These are phyloP conservation scores for Lecanosticta acicola DNA, from an alignment of 2,329 filamentous ascomycete species.

Conservation along the genomic window DNA sequence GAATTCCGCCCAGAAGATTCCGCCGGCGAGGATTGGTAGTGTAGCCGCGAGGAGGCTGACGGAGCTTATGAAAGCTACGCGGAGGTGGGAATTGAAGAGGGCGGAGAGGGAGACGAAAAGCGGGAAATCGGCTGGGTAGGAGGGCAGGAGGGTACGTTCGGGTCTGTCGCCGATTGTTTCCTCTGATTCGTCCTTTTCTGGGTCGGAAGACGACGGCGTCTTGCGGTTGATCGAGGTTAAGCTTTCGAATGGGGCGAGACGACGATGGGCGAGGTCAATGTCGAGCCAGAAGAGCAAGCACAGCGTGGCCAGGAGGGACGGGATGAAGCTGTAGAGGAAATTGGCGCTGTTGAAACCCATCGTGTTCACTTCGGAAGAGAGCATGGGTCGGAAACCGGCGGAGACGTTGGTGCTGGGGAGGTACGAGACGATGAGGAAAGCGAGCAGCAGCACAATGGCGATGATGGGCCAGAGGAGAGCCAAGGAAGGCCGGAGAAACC, in stretches of 20 bases:
- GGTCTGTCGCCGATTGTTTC: conserved; percentile 37
- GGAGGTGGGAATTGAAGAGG: conserved; percentile 56
- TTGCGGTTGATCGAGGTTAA: conserved; percentile 42
- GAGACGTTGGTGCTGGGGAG: conserved; percentile 57
- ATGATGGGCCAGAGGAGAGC: conserved; percentile 62
- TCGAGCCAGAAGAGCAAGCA: conserved; percentile 63
- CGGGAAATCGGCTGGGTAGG: conserved; percentile 64
- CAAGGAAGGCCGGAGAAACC: conserved; percentile 63
- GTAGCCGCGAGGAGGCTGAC: conserved; percentile 55
- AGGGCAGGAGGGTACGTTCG: conserved; percentile 59
- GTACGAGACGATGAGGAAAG: conserved; percentile 74
- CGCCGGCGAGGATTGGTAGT: conserved; percentile 63
- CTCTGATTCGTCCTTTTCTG: conserved; percentile 12
- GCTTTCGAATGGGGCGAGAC: conserved; percentile 64
- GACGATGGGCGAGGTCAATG: conserved; percentile 60
- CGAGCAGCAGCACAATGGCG: conserved; percentile 57
- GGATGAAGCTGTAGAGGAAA: conserved; percentile 77
- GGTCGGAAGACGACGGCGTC: conserved; percentile 17
- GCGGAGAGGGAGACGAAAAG: conserved; percentile 56
- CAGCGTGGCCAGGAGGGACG: conserved; percentile 60
- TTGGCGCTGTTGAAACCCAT: conserved; percentile 75
- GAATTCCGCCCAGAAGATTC: conserved; percentile 68
- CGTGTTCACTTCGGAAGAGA: conserved; percentile 45
- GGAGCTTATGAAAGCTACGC: conserved; percentile 57
- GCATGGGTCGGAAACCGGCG: conserved; percentile 64